Percentiles rank a stretch among this genome's conserved stretches.
These are phyloP conservation scores for Stagonosporopsis tanaceti DNA, from an alignment of 2,329 filamentous ascomycete species.

Conservation along the genomic window DNA sequence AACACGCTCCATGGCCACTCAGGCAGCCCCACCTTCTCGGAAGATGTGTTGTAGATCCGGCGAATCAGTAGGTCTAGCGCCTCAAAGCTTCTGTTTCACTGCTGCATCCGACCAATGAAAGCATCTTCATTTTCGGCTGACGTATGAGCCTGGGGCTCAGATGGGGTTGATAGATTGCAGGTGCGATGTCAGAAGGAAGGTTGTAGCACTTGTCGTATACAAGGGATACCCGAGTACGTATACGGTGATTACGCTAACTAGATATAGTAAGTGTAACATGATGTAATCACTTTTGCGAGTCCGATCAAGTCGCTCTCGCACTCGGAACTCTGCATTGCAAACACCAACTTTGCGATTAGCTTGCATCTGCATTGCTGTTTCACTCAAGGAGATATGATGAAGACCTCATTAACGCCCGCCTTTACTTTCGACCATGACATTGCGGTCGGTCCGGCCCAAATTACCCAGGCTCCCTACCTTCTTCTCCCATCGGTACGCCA, in stretches of 20 bases:
- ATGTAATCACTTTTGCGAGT: background rate
- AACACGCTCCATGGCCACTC: background rate
- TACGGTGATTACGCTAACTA: background rate
- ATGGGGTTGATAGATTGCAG: conserved; percentile 8
- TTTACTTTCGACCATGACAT: background rate
- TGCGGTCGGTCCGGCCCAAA: background rate
- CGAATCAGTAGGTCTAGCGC: background rate
- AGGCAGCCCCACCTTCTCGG: conserved; percentile 6
- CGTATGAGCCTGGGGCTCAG: background rate
- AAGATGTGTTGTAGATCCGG: conserved; percentile 1
- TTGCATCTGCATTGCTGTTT: background rate
- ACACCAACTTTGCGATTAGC: background rate
- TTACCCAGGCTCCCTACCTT: no score
- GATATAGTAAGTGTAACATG: background rate
- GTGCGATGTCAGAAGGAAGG: conserved; percentile 6
- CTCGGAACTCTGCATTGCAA: conserved; percentile 2
- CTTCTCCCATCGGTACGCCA: background rate
- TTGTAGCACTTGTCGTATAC: conserved; percentile 12
- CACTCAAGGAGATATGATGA: background rate
- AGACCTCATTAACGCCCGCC: background rate
- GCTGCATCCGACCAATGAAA: background rate
- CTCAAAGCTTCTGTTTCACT: conserved; percentile 2
- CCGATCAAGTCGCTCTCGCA: background rate
- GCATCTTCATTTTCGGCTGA: conserved; percentile 1
- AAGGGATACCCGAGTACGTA: conserved; percentile 12